Percentiles rank a stretch among this genome's conserved stretches.
These are phyloP conservation scores for Aspergillus diversus DNA, from an alignment of 495 filamentous ascomycete genomes.

Conservation along the genomic window DNA sequence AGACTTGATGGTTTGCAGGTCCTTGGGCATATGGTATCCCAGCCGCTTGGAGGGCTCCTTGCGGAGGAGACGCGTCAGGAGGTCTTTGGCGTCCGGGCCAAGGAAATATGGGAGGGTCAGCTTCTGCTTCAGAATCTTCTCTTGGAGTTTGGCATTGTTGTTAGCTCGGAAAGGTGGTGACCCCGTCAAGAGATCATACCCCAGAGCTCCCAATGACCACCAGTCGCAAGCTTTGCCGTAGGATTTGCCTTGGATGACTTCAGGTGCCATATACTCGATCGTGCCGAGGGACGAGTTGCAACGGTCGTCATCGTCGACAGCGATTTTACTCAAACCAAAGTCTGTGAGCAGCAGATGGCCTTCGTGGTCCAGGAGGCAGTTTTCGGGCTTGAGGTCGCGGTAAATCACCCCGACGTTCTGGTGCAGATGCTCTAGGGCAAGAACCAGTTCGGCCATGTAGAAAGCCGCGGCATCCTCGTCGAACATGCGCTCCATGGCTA, in stretches of 20 bases:
- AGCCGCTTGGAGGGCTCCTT: conserved; percentile 90
- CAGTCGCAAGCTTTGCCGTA: conserved; percentile 96
- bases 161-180: conserved; percentile 84
- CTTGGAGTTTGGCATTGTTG: conserved; percentile 89
- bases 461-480: conserved; percentile 84
- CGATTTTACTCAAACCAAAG: conserved; percentile 94
- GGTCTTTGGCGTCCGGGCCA: conserved; percentile 85
- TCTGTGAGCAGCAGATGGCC: conserved; percentile 95
- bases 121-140: conserved; percentile 92
- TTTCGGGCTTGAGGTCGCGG: conserved; percentile 96
- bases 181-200: conserved; percentile 89
- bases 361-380: conserved; percentile 88
- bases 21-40: conserved; percentile 84
- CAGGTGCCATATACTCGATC: conserved; percentile 97
- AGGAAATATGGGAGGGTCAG: conserved; percentile 85
- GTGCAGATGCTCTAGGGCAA: conserved; percentile 92
- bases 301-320: conserved; percentile 74
- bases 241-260: conserved; percentile 77
- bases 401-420: conserved; percentile 91
- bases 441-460: conserved; percentile 97
- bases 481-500: conserved; percentile 91
- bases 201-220: conserved; percentile 95
- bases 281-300: conserved; percentile 88
- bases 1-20: conserved; percentile 81
- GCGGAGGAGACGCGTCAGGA: conserved; percentile 82